Evolutionary conservation across 2,329 filamentous ascomycete species (phyloP).

Genomic region (Colletotrichum endophyticum): DNA sequence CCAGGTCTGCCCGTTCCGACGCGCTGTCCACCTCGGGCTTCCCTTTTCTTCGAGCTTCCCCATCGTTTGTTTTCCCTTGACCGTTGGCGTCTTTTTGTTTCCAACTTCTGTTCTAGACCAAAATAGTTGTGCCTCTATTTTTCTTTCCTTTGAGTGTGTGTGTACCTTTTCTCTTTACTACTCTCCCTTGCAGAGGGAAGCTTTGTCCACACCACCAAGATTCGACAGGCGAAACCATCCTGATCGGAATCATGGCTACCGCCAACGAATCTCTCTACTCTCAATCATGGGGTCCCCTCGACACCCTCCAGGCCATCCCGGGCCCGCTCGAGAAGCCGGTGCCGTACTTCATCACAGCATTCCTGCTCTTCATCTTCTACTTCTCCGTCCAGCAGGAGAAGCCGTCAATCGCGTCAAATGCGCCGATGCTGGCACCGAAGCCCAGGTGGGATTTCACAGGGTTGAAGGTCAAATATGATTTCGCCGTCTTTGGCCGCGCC

Average conservation of each 20-base stretch:
- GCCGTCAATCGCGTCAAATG: background rate
- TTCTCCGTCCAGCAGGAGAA: slow-evolving; percentile 9
- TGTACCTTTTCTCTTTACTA: background rate
- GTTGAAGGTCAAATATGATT: slow-evolving; percentile 11
- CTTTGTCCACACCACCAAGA: background rate
- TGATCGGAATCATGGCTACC: slow-evolving; percentile 9
- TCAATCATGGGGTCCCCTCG: slow-evolving; percentile 11
- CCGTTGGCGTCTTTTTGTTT: background rate
- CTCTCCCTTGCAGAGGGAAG: background rate
- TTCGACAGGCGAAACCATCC: background rate
- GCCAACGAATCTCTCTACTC: slow-evolving; percentile 10
- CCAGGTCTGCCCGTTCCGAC: slow-evolving; percentile 2
- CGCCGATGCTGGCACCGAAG: background rate
- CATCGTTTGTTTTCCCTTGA: background rate
- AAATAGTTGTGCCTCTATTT: background rate
- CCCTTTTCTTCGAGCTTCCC: slow-evolving; percentile 14
- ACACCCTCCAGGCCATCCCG: slow-evolving; percentile 11
- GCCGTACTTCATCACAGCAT: slow-evolving; percentile 14
- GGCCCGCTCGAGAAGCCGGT: slow-evolving; percentile 13
- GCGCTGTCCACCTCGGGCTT: slow-evolving; percentile 6
- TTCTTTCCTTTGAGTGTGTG: background rate
- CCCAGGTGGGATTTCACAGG: slow-evolving; percentile 8
- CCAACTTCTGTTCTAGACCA: background rate
- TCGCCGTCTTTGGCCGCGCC: background rate
- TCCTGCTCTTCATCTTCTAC: slow-evolving; percentile 13